Percentiles rank a stretch among this genome's conserved stretches.
Evolutionary conservation across 306 rosid species (phyloP).

Genomic region (Glycyrrhiza uralensis): DNA sequence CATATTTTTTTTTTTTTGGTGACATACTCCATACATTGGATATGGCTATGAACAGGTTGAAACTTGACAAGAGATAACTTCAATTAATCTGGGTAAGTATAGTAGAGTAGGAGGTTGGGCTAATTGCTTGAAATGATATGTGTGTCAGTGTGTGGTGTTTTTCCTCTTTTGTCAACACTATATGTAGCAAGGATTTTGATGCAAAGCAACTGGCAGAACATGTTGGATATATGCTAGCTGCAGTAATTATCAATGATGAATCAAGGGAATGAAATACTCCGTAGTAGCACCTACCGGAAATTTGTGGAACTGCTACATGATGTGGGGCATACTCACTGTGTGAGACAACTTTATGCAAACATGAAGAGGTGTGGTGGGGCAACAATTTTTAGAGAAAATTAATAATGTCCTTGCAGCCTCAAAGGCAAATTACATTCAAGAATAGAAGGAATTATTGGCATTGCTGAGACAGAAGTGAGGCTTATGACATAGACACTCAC

Average conservation of each 20-base stretch:
- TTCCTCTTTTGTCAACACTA: background rate
- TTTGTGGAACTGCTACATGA: background rate
- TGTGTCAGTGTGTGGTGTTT: background rate
- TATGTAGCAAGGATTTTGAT: background rate
- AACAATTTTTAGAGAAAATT: slow-evolving; percentile 1
- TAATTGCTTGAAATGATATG: background rate
- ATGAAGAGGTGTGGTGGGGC: slow-evolving; percentile 4
- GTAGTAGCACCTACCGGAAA: background rate
- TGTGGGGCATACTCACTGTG: slow-evolving; percentile 21
- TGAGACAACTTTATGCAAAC: background rate
- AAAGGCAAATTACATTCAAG: background rate
- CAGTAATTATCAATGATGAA: background rate
- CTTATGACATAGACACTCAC: background rate
- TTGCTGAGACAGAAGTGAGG: background rate
- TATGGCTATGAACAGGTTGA: background rate
- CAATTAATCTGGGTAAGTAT: background rate
- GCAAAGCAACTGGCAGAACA: background rate
- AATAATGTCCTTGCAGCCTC: background rate
- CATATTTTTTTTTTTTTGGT: no score
- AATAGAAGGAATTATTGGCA: background rate
- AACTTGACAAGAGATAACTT: background rate
- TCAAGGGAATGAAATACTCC: slow-evolving; percentile 7
- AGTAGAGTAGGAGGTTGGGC: background rate
- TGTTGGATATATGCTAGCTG: background rate
- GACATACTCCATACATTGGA: background rate